Conservation (phyloP, 192 early-diverging fungal species). For the Umbelopsis sp. region DNA sequence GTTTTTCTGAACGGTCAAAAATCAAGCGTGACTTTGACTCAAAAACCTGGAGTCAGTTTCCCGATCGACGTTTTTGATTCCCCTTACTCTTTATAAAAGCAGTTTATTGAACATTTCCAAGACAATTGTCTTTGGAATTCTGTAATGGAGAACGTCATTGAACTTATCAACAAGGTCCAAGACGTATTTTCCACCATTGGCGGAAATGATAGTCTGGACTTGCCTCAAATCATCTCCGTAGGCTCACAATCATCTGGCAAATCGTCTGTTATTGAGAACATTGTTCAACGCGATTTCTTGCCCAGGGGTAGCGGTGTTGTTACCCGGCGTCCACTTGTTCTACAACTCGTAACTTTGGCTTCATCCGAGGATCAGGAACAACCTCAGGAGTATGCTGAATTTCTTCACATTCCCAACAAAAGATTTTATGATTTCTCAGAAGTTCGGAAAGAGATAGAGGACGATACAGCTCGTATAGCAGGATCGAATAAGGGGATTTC, state of each 20-base stretch:
- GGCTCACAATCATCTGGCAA: slow-evolving; percentile 93
- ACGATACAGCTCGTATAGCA: slow-evolving; percentile 77
- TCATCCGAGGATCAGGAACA: slow-evolving; percentile 23
- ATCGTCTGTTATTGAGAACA: slow-evolving; percentile 96
- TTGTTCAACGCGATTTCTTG: slow-evolving; percentile 97
- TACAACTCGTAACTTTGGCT: slow-evolving; percentile 69
- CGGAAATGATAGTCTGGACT: slow-evolving; percentile 71
- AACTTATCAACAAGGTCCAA: slow-evolving; percentile 81
- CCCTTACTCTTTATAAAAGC: neutral
- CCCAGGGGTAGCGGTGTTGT: slow-evolving; percentile 90
- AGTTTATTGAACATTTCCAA: neutral
- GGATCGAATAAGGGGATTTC: slow-evolving; percentile 82
- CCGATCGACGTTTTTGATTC: neutral
- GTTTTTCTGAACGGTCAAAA: too few relatives aligned
- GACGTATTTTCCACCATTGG: slow-evolving; percentile 80
- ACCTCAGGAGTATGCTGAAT: slow-evolving; percentile 59
- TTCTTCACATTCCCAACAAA: slow-evolving; percentile 75
- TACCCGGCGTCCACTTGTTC: slow-evolving; percentile 78
- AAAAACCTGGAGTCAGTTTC: neutral
- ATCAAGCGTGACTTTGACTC: slow-evolving; percentile 14
- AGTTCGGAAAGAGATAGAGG: slow-evolving; percentile 79
- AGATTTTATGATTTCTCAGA: slow-evolving; percentile 77
- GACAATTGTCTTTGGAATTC: neutral
- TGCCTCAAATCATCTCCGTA: slow-evolving; percentile 87
- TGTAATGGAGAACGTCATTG: slow-evolving; percentile 64